phyloP scores from a whole-genome alignment of 768 basidiomycete genomes.

The Panaeolus papilionaceus region DNA sequence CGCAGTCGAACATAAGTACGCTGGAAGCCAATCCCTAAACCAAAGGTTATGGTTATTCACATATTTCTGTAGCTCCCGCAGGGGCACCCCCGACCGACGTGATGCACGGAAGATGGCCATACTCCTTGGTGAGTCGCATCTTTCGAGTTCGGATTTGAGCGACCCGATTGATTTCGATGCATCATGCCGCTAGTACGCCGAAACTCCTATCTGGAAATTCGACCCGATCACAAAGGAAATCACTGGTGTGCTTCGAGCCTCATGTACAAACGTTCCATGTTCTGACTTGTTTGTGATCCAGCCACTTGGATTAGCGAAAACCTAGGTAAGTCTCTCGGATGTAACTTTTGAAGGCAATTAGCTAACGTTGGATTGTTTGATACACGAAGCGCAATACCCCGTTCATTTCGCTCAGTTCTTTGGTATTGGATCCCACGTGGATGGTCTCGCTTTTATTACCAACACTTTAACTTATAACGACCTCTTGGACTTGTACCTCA shows the following conservation, averaged over 20 bases:
- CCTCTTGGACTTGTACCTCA: neutral
- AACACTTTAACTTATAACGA: neutral
- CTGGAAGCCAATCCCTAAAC: neutral
- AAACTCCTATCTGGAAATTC: neutral
- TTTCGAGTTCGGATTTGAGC: too few species aligned
- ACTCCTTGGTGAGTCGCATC: neutral
- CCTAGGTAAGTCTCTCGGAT: neutral
- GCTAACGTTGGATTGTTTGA: neutral
- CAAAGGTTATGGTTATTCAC: too few species aligned
- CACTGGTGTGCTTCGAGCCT: neutral
- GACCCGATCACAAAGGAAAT: neutral
- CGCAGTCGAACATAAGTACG: neutral
- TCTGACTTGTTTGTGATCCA: neutral
- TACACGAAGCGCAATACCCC: neutral
- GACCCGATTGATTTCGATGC: too few species aligned
- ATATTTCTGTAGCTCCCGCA: neutral
- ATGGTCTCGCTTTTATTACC: neutral
- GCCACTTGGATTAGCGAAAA: constrained; percentile 3
- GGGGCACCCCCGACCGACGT: neutral
- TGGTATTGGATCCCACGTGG: neutral
- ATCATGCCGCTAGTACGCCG: neutral
- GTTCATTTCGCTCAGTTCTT: neutral
- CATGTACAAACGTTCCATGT: neutral
- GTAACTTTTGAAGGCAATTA: neutral
- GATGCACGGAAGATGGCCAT: neutral